Conservation (phyloP, 345 rosid genomes). For the Sapria himalayana region DNA sequence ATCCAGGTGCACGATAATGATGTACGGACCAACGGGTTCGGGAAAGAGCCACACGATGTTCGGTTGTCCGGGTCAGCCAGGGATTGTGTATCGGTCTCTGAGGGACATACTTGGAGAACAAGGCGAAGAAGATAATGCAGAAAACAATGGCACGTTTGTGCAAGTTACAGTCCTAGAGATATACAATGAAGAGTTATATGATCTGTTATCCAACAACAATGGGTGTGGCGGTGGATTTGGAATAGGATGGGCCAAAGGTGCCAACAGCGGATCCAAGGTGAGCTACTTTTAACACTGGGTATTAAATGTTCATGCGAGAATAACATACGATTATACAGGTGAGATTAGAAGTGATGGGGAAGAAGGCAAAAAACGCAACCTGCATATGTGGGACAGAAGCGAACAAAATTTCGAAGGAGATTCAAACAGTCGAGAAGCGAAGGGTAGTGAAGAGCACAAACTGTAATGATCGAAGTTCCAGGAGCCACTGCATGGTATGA, state of each 20-base stretch:
- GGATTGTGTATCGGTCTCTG: slow-evolving; percentile 64
- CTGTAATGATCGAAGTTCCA: slow-evolving; percentile 81
- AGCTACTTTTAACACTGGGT: no score
- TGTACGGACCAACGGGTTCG: slow-evolving; percentile 96
- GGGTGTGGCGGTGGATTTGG: slow-evolving; percentile 52
- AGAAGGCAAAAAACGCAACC: slow-evolving; percentile 81
- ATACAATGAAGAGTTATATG: slow-evolving; percentile 84
- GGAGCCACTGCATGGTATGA: slow-evolving; percentile 92
- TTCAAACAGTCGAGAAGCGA: slow-evolving; percentile 84
- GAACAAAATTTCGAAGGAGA: slow-evolving; percentile 70
- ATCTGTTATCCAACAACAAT: slow-evolving; percentile 44
- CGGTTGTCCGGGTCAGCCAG: slow-evolving; percentile 71
- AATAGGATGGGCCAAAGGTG: slow-evolving; percentile 70
- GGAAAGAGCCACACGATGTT: slow-evolving; percentile 96
- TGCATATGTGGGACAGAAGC: slow-evolving; percentile 80
- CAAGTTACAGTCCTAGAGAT: slow-evolving; percentile 87
- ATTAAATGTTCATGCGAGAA: not conserved
- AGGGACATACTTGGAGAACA: slow-evolving; percentile 50
- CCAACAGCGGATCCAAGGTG: slow-evolving; percentile 48
- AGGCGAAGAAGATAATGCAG: slow-evolving; percentile 20
- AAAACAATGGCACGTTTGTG: slow-evolving; percentile 28
- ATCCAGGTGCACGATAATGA: slow-evolving; percentile 67
- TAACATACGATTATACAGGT: slow-evolving; percentile 30
- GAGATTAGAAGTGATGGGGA: slow-evolving; percentile 92
- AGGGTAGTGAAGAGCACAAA: slow-evolving; percentile 85